Evolutionary conservation across 352 stramenopile genomes (phyloP).

Genomic region (Phytophthora pisi): DNA sequence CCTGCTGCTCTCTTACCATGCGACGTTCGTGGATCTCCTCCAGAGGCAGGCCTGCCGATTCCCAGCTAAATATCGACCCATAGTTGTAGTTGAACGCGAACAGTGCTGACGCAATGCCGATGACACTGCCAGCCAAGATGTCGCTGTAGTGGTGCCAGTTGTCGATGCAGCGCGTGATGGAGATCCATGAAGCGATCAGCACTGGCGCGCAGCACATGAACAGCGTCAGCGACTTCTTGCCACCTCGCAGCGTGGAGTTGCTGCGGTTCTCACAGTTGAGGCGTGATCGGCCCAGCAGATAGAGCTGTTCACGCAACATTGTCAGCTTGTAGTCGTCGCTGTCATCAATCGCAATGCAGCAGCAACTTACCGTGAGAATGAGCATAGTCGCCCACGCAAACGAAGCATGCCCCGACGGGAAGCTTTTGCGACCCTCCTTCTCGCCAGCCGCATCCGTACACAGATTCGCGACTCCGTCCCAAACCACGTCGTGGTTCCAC

Average conservation of each 20-base stretch:
- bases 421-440: conserved; percentile 79
- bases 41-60: conserved; percentile 59
- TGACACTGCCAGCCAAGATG: conserved; percentile 68
- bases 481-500: conserved; percentile 70
- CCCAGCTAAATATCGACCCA: conserved; percentile 65
- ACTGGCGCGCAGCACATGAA: conserved; percentile 71
- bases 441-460: conserved; percentile 64
- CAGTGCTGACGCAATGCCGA: conserved; percentile 47
- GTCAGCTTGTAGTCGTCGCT: neutral
- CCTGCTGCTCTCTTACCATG: conserved; percentile 43
- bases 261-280: conserved; percentile 68
- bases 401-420: conserved; percentile 80
- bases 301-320: conserved; percentile 42
- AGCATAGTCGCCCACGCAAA: conserved; percentile 80
- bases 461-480: conserved; percentile 80
- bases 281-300: conserved; percentile 71
- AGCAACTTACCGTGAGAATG: conserved; percentile 60
- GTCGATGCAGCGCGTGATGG: conserved; percentile 76
- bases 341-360: neutral
- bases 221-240: conserved; percentile 66
- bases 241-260: conserved; percentile 53
- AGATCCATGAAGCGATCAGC: conserved; percentile 70
- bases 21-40: conserved; percentile 56
- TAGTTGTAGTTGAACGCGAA: conserved; percentile 78
- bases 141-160: conserved; percentile 90